These are phyloP conservation scores for Auricularia sp. DNA, from an alignment of 768 basidiomycete species.

Conservation along the genomic window DNA sequence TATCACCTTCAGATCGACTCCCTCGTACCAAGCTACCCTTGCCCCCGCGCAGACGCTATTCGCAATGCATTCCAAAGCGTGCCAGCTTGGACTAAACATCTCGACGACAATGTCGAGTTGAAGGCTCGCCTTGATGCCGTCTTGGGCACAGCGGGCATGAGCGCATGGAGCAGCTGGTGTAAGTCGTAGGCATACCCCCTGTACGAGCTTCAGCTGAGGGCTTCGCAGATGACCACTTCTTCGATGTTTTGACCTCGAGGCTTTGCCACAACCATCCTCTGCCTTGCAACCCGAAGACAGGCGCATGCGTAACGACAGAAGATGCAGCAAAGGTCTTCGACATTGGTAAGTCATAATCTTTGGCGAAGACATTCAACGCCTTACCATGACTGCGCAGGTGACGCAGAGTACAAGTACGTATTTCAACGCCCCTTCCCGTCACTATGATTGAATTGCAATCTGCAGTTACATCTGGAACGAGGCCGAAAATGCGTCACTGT, in stretches of 20 bases:
- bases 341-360: constrained; percentile 30
- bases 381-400: not conserved
- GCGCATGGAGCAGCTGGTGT: constrained; percentile 41
- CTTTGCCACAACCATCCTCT: constrained; percentile 35
- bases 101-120: constrained; percentile 25
- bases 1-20: constrained; percentile 32
- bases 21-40: constrained; percentile 33
- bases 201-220: not conserved
- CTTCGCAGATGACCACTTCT: constrained; percentile 36
- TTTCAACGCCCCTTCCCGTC: not conserved
- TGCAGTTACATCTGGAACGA: constrained; percentile 40
- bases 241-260: constrained; percentile 40
- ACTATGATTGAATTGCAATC: not conserved
- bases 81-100: constrained; percentile 37
- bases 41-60: constrained; percentile 30
- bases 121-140: constrained; percentile 27
- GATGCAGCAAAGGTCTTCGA: constrained; percentile 27
- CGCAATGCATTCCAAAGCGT: constrained; percentile 33
- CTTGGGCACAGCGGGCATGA: constrained; percentile 30
- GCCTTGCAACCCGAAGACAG: constrained; percentile 31
- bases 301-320: constrained; percentile 30
- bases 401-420: not conserved
- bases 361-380: not conserved
- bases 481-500: constrained; percentile 32
- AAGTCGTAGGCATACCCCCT: constrained; percentile 6